Base-by-base conservation (phyloP, 2,329 filamentous ascomycete species). In the Clathrospora elynae region DNA sequence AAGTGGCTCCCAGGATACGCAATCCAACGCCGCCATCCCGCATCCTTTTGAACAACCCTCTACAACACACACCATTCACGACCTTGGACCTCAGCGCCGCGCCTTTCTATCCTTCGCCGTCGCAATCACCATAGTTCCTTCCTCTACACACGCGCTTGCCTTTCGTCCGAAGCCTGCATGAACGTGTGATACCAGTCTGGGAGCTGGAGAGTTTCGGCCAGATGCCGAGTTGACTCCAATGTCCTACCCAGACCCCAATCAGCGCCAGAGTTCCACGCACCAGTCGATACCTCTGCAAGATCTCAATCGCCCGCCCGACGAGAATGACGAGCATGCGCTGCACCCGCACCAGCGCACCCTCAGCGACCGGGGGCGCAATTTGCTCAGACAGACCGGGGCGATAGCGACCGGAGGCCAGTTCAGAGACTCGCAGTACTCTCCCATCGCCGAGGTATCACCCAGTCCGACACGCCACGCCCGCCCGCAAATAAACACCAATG, bases 241-340 rank as follows among this genome's bases (percentile, higher is more conserved):
- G 76, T 73, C 76, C 71, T 75, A 75, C 57, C 71, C 74, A 62
- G 74, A 75, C 56, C 69, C 73, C 35, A 64, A 66, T 46, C 71
- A 75, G 58, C 70, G 74, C 49, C 72, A 74, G 53, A 71, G 72
- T 50, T 74, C 78, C 18, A 71, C 73, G 44, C 73, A 76, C 46
- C 79, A 80, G 61, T 85, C 85, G 50, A 91, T 93, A 72, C 87
- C 86, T 46, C 75, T 92, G 45, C 84, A 84, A 68, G 81, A 75
- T 56, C 69, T 77, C 46, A 68, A 68, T 52, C 67, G 66, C 33
- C 70, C 68, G 49, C 67, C 67, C 14, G 69, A 70, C 48, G 56
- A 67, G 23, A 45, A 66, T 33, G 57, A 64, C 30, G 50, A 62
- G 18, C 46, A 55, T 43, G 60, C 61, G 35, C 53, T 61, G 36